These are phyloP conservation scores for Vitis cinerea DNA, from an alignment of 164 flowering plant genomes.

Conservation along the genomic window DNA sequence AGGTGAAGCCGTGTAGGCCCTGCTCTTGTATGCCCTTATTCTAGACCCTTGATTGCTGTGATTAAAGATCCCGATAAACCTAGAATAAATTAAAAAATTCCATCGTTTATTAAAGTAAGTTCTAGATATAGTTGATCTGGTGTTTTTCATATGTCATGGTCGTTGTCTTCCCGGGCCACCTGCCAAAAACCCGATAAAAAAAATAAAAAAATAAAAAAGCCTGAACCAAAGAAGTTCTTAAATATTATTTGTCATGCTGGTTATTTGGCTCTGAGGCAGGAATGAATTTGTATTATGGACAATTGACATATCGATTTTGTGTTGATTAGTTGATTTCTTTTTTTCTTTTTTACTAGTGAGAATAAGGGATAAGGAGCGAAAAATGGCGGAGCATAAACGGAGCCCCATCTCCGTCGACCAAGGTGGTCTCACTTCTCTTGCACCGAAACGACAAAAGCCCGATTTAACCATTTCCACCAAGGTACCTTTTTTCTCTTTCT, in stretches of 20 bases:
- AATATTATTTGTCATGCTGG: too few relatives aligned
- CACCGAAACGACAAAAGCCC: conserved; percentile 56
- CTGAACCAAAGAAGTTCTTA: too few relatives aligned
- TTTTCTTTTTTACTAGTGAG: conserved; percentile 11
- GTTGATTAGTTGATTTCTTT: neutral
- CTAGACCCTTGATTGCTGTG: neutral
- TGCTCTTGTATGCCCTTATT: neutral
- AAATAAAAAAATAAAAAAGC: too few relatives aligned
- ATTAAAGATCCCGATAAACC: neutral
- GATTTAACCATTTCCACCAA: conserved; percentile 48
- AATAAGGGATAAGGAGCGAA: conserved; percentile 21
- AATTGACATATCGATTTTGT: too few relatives aligned
- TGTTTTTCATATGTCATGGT: neutral
- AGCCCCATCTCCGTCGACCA: conserved; percentile 45
- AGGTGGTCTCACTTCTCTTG: conserved; percentile 27
- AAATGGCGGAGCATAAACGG: conserved; percentile 64
- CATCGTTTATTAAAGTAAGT: neutral
- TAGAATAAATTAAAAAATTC: neutral
- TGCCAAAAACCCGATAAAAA: neutral
- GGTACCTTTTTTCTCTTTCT: conserved; percentile 30
- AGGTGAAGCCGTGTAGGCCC: neutral
- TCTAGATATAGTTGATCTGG: neutral
- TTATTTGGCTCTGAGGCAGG: too few relatives aligned
- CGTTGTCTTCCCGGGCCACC: neutral
- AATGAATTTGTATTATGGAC: too few relatives aligned